Evolutionary conservation across 2,329 filamentous ascomycete genomes (phyloP).

Genomic region (Xylaria sp.): DNA sequence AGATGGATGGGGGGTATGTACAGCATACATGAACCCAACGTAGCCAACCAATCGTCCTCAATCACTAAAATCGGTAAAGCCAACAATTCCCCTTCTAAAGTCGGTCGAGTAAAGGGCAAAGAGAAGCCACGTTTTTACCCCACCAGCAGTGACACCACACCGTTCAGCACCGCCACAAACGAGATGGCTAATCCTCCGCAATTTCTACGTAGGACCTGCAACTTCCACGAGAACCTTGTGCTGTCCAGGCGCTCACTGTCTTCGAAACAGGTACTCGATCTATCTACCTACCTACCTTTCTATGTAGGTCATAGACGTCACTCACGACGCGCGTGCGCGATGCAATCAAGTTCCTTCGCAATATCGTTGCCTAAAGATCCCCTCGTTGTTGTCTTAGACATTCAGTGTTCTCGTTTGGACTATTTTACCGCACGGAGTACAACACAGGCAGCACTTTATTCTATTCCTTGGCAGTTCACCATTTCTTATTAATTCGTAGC

Average conservation of each 20-base stretch:
- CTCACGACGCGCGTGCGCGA: constrained; percentile 18
- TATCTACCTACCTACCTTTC: no score
- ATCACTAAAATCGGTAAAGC: constrained; percentile 25
- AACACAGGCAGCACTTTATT: constrained; percentile 11
- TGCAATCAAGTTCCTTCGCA: background rate
- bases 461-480: background rate
- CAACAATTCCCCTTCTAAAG: constrained; percentile 20
- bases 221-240: no score
- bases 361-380: constrained; percentile 16
- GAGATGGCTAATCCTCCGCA: background rate
- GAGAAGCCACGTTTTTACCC: constrained; percentile 36
- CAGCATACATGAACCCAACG: constrained; percentile 21
- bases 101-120: constrained; percentile 9
- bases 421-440: background rate
- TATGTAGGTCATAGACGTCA: no score
- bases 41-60: constrained; percentile 22
- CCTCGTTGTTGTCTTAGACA: background rate
- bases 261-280: no score
- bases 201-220: no score
- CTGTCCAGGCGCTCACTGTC: no score
- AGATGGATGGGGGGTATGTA: constrained; percentile 21
- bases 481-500: constrained; percentile 19
- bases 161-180: constrained; percentile 25
- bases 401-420: background rate
- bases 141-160: constrained; percentile 17